These are phyloP conservation scores for Papiliotrema flavescens DNA, from an alignment of 1,284 basidiomycete genomes.

Conservation along the genomic window DNA sequence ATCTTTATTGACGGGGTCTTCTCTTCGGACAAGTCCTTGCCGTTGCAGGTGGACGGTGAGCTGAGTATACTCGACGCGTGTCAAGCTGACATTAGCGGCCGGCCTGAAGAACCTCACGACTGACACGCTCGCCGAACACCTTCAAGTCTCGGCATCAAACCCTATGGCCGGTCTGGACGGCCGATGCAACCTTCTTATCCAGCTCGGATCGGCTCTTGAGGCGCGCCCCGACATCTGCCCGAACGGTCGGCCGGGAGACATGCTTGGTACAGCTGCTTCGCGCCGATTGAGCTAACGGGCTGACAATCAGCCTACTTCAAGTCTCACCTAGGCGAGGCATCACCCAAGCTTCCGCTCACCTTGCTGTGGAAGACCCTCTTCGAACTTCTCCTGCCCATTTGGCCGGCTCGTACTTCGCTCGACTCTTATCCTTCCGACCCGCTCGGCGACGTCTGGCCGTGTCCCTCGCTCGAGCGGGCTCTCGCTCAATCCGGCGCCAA, in stretches of 20 bases:
- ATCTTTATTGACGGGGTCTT: slow-evolving; percentile 86
- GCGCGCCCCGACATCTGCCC: slow-evolving; percentile 62
- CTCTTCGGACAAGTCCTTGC: slow-evolving; percentile 62
- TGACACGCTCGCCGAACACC: slow-evolving; percentile 61
- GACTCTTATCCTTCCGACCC: slow-evolving; percentile 57
- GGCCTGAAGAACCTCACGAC: slow-evolving; percentile 66
- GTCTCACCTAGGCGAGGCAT: slow-evolving; percentile 6
- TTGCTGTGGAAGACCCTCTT: slow-evolving; percentile 79
- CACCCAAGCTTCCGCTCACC: slow-evolving; percentile 56
- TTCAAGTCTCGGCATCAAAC: slow-evolving; percentile 76
- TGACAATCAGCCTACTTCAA: slow-evolving; percentile 22
- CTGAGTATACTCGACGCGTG: neutral
- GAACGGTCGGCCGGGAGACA: slow-evolving; percentile 70
- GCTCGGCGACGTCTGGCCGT: slow-evolving; percentile 89
- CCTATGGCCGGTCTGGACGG: slow-evolving; percentile 90
- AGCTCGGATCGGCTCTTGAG: slow-evolving; percentile 67
- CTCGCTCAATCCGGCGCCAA: slow-evolving; percentile 16
- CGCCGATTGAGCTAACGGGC: neutral
- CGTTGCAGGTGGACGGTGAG: slow-evolving; percentile 73
- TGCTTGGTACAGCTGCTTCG: slow-evolving; percentile 59
- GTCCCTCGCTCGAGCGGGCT: slow-evolving; percentile 54
- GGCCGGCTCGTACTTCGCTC: slow-evolving; percentile 70
- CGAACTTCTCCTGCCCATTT: slow-evolving; percentile 77
- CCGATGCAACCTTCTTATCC: slow-evolving; percentile 69
- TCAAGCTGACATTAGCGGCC: slow-evolving; percentile 19